phyloP scores from a whole-genome alignment of 768 basidiomycete genomes.

The Leccinum pellstonianum region DNA sequence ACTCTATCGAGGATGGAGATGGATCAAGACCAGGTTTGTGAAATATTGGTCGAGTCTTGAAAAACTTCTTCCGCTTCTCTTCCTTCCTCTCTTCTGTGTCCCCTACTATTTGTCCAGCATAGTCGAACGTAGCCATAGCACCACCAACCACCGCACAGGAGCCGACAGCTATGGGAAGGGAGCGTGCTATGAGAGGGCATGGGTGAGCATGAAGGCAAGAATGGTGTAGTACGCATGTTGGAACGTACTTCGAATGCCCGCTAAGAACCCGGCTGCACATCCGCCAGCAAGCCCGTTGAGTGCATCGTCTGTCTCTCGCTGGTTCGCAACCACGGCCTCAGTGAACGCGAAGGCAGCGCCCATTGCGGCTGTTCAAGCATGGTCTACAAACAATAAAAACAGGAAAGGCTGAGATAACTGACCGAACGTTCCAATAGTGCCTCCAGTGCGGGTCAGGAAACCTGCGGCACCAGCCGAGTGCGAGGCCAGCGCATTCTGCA shows the following conservation, averaged over 20 bases:
- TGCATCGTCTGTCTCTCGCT: conserved; percentile 74
- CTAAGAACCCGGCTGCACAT: conserved; percentile 91
- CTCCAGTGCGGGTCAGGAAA: conserved; percentile 82
- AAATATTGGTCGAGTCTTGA: conserved; percentile 62
- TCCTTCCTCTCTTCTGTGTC: conserved; percentile 49
- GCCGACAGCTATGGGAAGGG: conserved; percentile 77
- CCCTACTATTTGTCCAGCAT: conserved; percentile 63
- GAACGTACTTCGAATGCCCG: conserved; percentile 73
- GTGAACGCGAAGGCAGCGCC: conserved; percentile 83
- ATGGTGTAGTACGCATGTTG: not conserved
- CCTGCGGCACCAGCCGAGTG: conserved; percentile 83
- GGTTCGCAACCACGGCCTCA: conserved; percentile 78
- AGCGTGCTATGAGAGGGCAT: conserved; percentile 57
- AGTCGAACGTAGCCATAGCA: conserved; percentile 78
- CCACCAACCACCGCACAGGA: conserved; percentile 79
- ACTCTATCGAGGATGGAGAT: conserved; percentile 20
- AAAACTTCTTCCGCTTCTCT: conserved; percentile 76
- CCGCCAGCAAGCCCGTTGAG: conserved; percentile 83
- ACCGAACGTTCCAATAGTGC: conserved; percentile 93
- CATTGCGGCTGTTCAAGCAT: conserved; percentile 67
- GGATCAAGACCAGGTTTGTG: conserved; percentile 24
- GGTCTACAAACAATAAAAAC: conserved; percentile 3
- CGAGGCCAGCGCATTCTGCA: conserved; percentile 77
- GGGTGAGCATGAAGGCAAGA: conserved; percentile 12
- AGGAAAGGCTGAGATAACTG: conserved; percentile 26